These are phyloP conservation scores for Trypanosoma avium DNA, from an alignment of 208 protist genomes.

Conservation along the genomic window DNA sequence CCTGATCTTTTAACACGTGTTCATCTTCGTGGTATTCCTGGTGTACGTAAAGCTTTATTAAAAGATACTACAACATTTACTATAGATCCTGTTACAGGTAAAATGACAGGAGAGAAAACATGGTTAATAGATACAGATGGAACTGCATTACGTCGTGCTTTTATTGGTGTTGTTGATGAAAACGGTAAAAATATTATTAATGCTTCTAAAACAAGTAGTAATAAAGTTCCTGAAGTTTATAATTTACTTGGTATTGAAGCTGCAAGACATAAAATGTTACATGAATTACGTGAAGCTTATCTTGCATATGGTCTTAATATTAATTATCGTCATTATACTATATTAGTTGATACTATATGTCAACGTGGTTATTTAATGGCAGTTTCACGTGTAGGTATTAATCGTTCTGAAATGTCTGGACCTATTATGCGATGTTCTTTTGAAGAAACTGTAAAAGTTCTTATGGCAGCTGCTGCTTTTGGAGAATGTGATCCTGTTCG, in stretches of 20 bases:
- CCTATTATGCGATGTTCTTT: conserved; percentile 99
- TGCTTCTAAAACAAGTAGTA: conserved; percentile 91
- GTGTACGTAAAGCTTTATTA: conserved; percentile 94
- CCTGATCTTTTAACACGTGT: conserved; percentile 71
- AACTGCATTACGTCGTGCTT: conserved; percentile 93
- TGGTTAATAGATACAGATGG: conserved; percentile 97
- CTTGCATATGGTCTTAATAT: conserved; percentile 97
- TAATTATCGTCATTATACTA: conserved; percentile 98
- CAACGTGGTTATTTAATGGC: conserved; percentile 96
- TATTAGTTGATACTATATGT: conserved; percentile 99
- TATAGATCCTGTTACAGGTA: conserved; percentile 49
- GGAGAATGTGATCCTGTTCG: conserved; percentile 94
- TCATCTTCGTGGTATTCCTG: conserved; percentile 93
- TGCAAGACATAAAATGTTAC: conserved; percentile 67
- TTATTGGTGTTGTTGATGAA: conserved; percentile 97
- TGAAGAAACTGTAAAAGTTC: conserved; percentile 99
- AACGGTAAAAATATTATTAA: conserved; percentile 93
- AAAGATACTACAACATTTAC: conserved; percentile 62
- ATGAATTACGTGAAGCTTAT: conserved; percentile 93
- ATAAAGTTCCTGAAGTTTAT: conserved; percentile 98
- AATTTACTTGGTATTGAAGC: conserved; percentile 94
- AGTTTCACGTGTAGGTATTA: conserved; percentile 96
- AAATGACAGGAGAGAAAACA: conserved; percentile 69
- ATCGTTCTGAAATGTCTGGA: conserved; percentile 93
- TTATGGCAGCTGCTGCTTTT: conserved; percentile 97